Evolutionary conservation across 371 early-diverging fungal species (phyloP), one percentile per base, ranked within the genome.

Genomic region (Smittium culicis): DNA sequence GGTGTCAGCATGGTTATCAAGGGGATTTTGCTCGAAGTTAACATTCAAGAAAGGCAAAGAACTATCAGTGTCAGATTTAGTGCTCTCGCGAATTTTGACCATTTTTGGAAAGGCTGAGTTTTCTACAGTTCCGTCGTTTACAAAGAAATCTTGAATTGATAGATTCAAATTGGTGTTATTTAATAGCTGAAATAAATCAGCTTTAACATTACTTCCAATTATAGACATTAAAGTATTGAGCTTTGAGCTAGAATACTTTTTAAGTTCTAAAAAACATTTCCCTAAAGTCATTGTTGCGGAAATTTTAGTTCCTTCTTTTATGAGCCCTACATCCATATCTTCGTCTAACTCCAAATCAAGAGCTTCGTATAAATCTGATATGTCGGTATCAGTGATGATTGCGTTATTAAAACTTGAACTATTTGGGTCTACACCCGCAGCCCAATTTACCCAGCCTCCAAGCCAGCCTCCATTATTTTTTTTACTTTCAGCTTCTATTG

Each of bases 331-430:
- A 11, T 82, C 82, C 0, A 79, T 76, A 24, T 85, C 79, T 0
- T 87, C 79, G 29, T 87, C 83, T 64, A 92, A 92, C 69, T 98
- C 89, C 74, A 88, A 95, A 68, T 96, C 98, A 70, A 98, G 94
- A 1, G 94, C 89, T 45, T 96, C 89, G 78, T 92, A 94, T 27
- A 98, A 81, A 70, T 92, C 87, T 68, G 90, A 79, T 30, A 87
- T 83, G 67, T 94, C 89, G 54, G 84, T 86, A 32, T 91, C 91
- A 1, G 76, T 72, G 25, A 78, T 74, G 54, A 75, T 71, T 31
- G 73, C 35, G 28, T 66, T 45, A 29, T 65, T 65, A 8, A 68
- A 74, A 30, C 55, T 67, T 34, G 54, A 5, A 1, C 64, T 67
- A 28, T 67, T 59, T 2, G 72, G 69, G 66, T 77, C 69, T 31